phyloP scores from a whole-genome alignment of 768 basidiomycete species.

The Russula ochroleuca region DNA sequence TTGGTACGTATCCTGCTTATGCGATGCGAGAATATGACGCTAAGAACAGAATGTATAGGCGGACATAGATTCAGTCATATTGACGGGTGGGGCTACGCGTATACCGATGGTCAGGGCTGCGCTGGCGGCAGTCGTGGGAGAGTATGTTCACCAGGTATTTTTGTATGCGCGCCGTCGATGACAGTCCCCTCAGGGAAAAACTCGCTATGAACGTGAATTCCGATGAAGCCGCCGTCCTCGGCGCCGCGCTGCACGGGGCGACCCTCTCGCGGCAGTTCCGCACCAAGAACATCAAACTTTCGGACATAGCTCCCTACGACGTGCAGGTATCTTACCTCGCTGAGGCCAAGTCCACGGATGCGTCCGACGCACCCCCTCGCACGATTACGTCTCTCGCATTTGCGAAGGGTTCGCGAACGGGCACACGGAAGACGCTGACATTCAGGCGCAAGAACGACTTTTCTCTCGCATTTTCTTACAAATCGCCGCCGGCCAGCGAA shows the following conservation, averaged over 20 bases:
- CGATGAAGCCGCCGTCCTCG: constrained; percentile 93
- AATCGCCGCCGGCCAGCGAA: constrained; percentile 55
- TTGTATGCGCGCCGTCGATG: constrained; percentile 5
- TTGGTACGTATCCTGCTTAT: constrained; percentile 44
- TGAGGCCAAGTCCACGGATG: constrained; percentile 46
- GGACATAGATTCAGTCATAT: constrained; percentile 81
- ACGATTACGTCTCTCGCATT: constrained; percentile 76
- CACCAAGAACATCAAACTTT: constrained; percentile 88
- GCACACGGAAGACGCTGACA: constrained; percentile 80
- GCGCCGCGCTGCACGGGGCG: constrained; percentile 90
- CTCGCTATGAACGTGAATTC: constrained; percentile 95
- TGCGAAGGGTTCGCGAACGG: constrained; percentile 68
- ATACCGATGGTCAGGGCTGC: constrained; percentile 90
- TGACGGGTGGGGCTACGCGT: constrained; percentile 88
- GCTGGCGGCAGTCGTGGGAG: constrained; percentile 71
- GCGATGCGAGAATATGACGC: background rate
- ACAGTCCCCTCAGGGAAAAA: constrained; percentile 49
- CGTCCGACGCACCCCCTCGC: constrained; percentile 43
- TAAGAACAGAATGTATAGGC: constrained; percentile 42
- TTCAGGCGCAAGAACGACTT: constrained; percentile 87
- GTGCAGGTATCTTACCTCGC: constrained; percentile 76
- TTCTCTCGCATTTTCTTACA: constrained; percentile 72
- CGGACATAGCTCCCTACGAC: constrained; percentile 69
- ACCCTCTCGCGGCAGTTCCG: constrained; percentile 85
- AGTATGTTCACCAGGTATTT: constrained; percentile 41